Evolutionary conservation across 176 grass and related monocot genomes (phyloP), one percentile per base, ranked within the genome.

Genomic region (Alloteropsis semialata): DNA sequence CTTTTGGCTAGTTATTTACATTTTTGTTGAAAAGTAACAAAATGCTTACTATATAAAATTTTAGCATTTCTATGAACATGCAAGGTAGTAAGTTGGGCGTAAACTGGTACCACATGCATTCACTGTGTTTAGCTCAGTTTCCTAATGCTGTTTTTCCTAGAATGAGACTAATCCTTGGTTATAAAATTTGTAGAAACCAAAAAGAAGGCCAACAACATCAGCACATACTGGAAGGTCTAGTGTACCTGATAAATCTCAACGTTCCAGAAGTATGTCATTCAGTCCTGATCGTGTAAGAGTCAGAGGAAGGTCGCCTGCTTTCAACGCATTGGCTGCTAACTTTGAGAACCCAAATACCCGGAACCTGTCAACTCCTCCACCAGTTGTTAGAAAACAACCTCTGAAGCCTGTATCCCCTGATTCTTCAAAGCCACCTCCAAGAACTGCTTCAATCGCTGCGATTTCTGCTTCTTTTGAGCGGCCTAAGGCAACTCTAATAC

Each of bases 241-340:
- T 56, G 89, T 93, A 65, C 89, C 93, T 68, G 96, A 95, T 76
- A 95, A 90, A 88, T 95, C 96, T 44, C 92, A 98, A 78, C 89
- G 96, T 28, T 92, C 91, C 49, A 91, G 96, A 91, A 99, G 96
- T 61, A 99, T 95, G 87, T 99, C 96, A 33, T 99, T 99, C 83
- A 99, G 96, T 43, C 96, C 96, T 29, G 96, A 99, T 36, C 89
- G 96, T 83, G 91, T 92, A 39, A 88, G 93, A 81, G 96, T 99
- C 46, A 76, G 96, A 90, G 96, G 96, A 81, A 92, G 96, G 50
- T 99, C 96, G 44, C 96, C 96, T 50, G 93, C 93, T 76, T 99
- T 99, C 72, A 99, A 92, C 84, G 96, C 96, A 58, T 82, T 99
- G 72, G 96, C 96, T 81, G 93, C 96, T 44, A 99, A 90, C 79